Conservation (phyloP, 116 monocot genomes). For the Zostera marina region DNA sequence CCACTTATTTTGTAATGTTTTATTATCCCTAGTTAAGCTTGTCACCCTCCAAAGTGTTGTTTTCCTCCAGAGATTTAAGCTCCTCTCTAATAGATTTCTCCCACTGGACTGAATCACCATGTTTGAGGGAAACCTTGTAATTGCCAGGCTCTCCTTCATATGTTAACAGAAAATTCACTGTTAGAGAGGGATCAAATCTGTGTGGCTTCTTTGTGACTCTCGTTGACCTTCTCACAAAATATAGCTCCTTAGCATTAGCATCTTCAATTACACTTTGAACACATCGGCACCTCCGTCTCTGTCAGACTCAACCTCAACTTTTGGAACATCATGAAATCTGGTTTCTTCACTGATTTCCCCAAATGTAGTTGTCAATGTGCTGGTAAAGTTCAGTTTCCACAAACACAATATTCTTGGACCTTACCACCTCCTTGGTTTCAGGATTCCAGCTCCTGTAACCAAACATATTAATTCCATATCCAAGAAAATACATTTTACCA, state of each 20-base stretch:
- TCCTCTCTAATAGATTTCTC: not conserved
- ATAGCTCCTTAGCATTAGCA: too few species aligned
- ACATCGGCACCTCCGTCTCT: too few species aligned
- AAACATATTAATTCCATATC: not conserved
- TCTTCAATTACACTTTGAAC: too few species aligned
- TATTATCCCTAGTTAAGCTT: not conserved
- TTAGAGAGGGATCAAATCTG: not conserved
- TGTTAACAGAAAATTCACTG: not conserved
- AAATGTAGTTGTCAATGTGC: too few species aligned
- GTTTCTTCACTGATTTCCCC: too few species aligned
- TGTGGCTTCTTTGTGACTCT: too few species aligned
- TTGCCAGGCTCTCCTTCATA: not conserved
- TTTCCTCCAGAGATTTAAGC: not conserved
- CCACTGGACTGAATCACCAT: not conserved
- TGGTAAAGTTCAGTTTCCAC: not conserved
- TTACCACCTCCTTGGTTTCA: not conserved
- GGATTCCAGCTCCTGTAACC: not conserved
- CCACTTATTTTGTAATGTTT: not conserved
- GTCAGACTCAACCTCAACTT: too few species aligned
- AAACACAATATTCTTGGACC: not conserved
- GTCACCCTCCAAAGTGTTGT: too few species aligned
- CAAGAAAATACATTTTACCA: not conserved
- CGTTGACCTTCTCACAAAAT: too few species aligned
- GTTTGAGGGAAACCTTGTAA: too few species aligned
- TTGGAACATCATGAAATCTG: too few species aligned